These are phyloP conservation scores for Cucurbita ficifolia DNA, from an alignment of 306 rosid species.

Conservation along the genomic window DNA sequence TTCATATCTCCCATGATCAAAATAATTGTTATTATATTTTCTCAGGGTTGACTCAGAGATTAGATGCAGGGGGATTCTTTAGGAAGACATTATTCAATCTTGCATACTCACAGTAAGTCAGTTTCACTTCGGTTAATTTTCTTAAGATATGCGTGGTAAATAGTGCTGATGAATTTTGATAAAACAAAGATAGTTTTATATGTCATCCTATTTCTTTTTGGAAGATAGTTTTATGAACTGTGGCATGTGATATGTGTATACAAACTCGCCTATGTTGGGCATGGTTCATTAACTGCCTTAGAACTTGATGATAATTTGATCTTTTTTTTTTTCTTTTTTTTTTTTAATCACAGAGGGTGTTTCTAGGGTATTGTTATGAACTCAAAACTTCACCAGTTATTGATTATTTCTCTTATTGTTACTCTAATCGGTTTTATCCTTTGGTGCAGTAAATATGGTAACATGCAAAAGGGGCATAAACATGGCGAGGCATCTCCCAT, in stretches of 20 bases:
- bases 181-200: neutral
- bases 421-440: neutral
- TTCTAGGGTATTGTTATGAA: neutral
- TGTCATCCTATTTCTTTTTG: neutral
- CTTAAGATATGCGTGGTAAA: neutral
- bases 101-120: slow-evolving; percentile 67
- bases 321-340: neutral
- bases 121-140: neutral
- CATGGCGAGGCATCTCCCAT: slow-evolving; percentile 60
- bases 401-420: neutral
- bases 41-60: slow-evolving; percentile 78
- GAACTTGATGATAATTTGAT: neutral
- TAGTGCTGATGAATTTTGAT: neutral
- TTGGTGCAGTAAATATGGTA: slow-evolving; percentile 44
- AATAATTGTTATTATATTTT: neutral
- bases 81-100: slow-evolving; percentile 58
- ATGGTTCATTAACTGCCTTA: neutral
- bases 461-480: slow-evolving; percentile 57
- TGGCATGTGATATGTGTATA: neutral
- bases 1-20: neutral
- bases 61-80: slow-evolving; percentile 61
- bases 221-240: neutral
- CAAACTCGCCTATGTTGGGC: neutral
- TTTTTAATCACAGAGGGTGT: neutral
- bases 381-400: neutral